Evolutionary conservation across 306 rosid genomes (phyloP).

Genomic region (Styphnolobium japonicum): DNA sequence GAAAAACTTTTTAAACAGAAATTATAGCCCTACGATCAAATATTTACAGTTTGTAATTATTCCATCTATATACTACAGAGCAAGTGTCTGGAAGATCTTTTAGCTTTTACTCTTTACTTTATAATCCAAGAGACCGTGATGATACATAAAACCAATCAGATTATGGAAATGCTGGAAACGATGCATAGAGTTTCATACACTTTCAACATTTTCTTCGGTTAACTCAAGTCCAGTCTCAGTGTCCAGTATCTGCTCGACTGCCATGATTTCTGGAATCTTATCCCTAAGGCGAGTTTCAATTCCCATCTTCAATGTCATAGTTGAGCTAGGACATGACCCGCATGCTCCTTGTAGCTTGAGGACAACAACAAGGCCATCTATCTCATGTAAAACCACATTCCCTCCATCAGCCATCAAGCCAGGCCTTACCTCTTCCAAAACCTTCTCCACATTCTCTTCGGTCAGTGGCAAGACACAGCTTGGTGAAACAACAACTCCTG

Average conservation of each 20-base stretch:
- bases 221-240: constrained; percentile 86
- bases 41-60: neutral
- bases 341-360: constrained; percentile 97
- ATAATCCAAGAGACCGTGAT: neutral
- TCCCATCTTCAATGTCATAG: constrained; percentile 96
- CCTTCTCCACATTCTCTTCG: constrained; percentile 94
- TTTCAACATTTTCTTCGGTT: constrained; percentile 79
- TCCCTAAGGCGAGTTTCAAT: constrained; percentile 86
- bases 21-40: neutral
- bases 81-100: neutral
- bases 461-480: constrained; percentile 78
- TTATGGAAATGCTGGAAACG: constrained; percentile 18
- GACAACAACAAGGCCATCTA: constrained; percentile 91
- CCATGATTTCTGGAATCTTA: constrained; percentile 89
- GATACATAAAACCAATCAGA: neutral
- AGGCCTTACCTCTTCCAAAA: constrained; percentile 95
- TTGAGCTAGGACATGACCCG: constrained; percentile 95
- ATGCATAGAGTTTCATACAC: constrained; percentile 42
- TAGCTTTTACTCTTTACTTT: neutral
- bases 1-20: neutral
- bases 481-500: constrained; percentile 75
- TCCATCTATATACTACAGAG: neutral
- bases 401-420: constrained; percentile 97
- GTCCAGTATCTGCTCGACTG: constrained; percentile 84
- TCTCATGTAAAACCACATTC: constrained; percentile 91